phyloP scores from a whole-genome alignment of 1,139 yeast species.

The Suhomyces wounanorum region DNA sequence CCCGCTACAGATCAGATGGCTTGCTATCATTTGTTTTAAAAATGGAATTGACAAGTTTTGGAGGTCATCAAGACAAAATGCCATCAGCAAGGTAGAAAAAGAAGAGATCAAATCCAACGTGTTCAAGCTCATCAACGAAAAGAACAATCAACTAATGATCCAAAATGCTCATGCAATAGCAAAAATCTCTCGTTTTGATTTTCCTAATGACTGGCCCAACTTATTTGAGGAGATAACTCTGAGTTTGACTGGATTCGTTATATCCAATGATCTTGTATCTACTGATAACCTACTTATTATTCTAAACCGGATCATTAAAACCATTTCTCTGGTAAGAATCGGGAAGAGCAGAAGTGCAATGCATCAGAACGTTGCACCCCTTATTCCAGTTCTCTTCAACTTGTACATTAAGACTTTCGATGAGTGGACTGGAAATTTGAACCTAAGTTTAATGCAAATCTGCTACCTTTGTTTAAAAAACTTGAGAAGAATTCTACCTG shows the following conservation, averaged over 20 bases:
- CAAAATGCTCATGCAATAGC: constrained; percentile 87
- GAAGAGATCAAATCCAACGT: constrained; percentile 57
- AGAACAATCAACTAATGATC: constrained; percentile 68
- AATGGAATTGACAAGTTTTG: constrained; percentile 84
- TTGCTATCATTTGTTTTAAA: constrained; percentile 83
- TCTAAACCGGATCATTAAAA: constrained; percentile 75
- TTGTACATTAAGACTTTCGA: constrained; percentile 62
- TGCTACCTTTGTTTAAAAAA: constrained; percentile 79
- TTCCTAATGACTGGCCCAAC: constrained; percentile 84
- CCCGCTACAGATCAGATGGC: constrained; percentile 74
- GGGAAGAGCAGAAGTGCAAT: constrained; percentile 82
- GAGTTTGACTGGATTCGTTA: constrained; percentile 44
- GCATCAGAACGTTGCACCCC: constrained; percentile 66
- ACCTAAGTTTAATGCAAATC: constrained; percentile 58
- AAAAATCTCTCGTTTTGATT: constrained; percentile 77
- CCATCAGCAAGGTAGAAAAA: constrained; percentile 72
- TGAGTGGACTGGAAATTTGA: constrained; percentile 56
- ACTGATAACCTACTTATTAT: constrained; percentile 65
- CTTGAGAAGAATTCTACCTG: constrained; percentile 70
- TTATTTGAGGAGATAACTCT: constrained; percentile 62
- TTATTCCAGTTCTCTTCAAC: constrained; percentile 60
- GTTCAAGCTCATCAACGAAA: constrained; percentile 63
- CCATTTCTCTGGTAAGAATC: constrained; percentile 71
- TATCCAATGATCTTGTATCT: constrained; percentile 49
- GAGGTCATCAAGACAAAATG: constrained; percentile 63